Percentiles rank a stretch among this genome's conserved stretches.
Conservation (phyloP, 176 grass and related monocot species). For the Zoysia pacifica region DNA sequence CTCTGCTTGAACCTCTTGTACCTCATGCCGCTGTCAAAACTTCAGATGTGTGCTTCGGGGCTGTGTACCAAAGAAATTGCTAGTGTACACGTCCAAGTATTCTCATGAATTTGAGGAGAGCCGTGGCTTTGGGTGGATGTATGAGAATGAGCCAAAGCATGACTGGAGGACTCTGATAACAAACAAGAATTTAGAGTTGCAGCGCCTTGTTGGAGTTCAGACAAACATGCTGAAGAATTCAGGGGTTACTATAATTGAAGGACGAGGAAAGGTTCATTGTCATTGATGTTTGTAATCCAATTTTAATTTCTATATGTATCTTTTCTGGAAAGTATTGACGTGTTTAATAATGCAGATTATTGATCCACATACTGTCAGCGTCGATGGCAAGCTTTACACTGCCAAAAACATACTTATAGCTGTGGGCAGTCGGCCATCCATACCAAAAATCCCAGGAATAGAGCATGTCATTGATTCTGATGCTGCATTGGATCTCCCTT, state of each 20-base stretch:
- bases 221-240: conserved; percentile 71
- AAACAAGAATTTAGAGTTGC: conserved; percentile 81
- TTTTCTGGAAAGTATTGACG: conserved; percentile 12
- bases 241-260: conserved; percentile 75
- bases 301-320: conserved; percentile 27
- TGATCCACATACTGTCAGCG: conserved; percentile 67
- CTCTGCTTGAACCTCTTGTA: neutral
- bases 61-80: conserved; percentile 75
- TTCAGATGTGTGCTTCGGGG: conserved; percentile 79
- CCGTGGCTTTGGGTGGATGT: conserved; percentile 73
- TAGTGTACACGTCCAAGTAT: conserved; percentile 78
- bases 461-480: conserved; percentile 77
- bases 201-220: conserved; percentile 68
- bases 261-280: conserved; percentile 64
- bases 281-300: conserved; percentile 3
- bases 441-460: conserved; percentile 76
- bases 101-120: conserved; percentile 77
- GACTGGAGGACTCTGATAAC: conserved; percentile 75
- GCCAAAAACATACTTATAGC: conserved; percentile 77
- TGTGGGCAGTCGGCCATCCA: conserved; percentile 61
- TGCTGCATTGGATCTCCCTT: conserved; percentile 72
- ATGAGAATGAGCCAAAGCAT: conserved; percentile 69
- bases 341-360: conserved; percentile 54
- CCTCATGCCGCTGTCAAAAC: neutral
- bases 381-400: conserved; percentile 73